Base-by-base conservation (phyloP, 2,329 filamentous ascomycete genomes). In the Zasmidium angulare region DNA sequence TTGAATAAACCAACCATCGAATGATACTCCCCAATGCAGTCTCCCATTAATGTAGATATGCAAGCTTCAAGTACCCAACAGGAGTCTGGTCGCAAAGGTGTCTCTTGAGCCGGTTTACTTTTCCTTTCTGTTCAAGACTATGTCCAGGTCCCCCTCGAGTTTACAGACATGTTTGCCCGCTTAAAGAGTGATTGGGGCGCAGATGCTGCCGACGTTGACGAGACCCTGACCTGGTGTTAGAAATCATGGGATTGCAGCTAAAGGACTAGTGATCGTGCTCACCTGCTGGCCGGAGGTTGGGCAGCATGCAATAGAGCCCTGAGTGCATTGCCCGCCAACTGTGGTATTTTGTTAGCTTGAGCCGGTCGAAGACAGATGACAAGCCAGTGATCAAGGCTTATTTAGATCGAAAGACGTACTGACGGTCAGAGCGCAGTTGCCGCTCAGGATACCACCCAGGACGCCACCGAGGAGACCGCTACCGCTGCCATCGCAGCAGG, bases 271-370 rank as follows among this genome's bases (percentile, higher is more conserved):
- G 3, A 24, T 19, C 29, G 14, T 24, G 50, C 59, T 55, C 46
- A 56, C 55, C 40, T 29, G 21, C 46, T 56, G 55, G 29, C 43
- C 49, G 17, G 52, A 26, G 53, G 56, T 58, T 46, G 51, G 52
- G 55, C 59, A 62, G 55, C 59, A 62, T 23, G 59, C 59, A 46
- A 61, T 49, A 17, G 50, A 46, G 49, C 58, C 58, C 53, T 61
- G 58, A 0, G 11, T 21, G 58, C 58, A 61, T 6, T 22, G 14
- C 17, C 46, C 51, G 46, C 54, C 50, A 46, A 57, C 56, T 59
- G 46, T 48, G 3, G 3, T 2, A 31, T 46, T 19, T 17, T 6
- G 14, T 48, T 17, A 26, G 31, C 1, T 19, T 9, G 10, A 10
- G 22, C 3, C 23, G 19, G 36, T n/a, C 3, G 9, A 26, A 23